Evolutionary conservation across 1,139 yeast species (phyloP).

Genomic region (Scheffersomyces parashehatae): DNA sequence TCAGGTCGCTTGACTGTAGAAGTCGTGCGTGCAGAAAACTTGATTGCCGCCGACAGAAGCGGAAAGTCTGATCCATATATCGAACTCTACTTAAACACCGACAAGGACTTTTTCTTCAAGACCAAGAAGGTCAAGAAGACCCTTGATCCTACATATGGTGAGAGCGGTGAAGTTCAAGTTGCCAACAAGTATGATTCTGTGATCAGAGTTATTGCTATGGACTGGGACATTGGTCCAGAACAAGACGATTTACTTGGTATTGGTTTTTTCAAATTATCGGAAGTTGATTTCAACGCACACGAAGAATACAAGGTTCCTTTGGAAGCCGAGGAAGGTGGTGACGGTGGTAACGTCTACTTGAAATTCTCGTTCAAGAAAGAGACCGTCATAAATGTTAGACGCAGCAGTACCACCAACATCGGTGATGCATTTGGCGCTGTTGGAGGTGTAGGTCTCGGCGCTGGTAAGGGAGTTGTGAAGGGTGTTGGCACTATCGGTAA

Average conservation of each 20-base stretch:
- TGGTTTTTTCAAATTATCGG: conserved; percentile 58
- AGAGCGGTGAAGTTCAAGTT: conserved; percentile 52
- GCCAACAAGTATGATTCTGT: conserved; percentile 61
- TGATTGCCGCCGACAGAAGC: conserved; percentile 81
- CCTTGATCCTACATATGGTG: conserved; percentile 85
- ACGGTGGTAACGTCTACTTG: conserved; percentile 65
- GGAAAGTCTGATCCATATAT: conserved; percentile 94
- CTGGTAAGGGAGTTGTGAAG: conserved; percentile 50
- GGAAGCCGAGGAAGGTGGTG: conserved; percentile 53
- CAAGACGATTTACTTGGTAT: conserved; percentile 79
- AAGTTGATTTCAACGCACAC: conserved; percentile 58
- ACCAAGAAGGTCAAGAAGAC: conserved; percentile 84
- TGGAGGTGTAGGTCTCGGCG: conserved; percentile 31
- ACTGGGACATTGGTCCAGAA: conserved; percentile 92
- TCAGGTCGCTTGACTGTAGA: conserved; percentile 72
- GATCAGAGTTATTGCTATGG: conserved; percentile 61
- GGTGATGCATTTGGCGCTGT: conserved; percentile 45
- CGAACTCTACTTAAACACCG: conserved; percentile 64
- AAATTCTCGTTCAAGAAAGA: conserved; percentile 68
- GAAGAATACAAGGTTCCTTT: conserved; percentile 57
- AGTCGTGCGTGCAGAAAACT: conserved; percentile 63
- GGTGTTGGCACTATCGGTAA: conserved; percentile 41
- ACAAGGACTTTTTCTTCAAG: conserved; percentile 59
- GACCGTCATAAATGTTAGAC: conserved; percentile 54
- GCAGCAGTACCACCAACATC: conserved; percentile 38